Evolutionary conservation across 805 yeast species (phyloP).

Genomic region (Candida dendrica): DNA sequence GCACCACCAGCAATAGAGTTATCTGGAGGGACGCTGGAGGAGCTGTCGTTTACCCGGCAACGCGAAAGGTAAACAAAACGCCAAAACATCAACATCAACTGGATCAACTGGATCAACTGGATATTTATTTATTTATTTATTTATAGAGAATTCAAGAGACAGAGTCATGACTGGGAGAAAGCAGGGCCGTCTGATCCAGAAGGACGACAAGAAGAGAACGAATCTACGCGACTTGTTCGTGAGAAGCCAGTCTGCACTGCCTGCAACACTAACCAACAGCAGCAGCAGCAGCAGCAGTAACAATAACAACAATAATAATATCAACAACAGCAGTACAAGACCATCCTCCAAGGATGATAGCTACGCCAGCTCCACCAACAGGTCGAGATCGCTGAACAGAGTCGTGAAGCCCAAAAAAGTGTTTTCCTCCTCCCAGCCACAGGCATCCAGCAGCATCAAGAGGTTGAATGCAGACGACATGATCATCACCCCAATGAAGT

Average conservation of each 20-base stretch:
- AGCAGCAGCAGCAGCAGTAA: no score
- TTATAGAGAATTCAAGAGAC: no score
- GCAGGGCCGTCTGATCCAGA: neutral
- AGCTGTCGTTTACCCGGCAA: no score
- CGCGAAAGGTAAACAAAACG: neutral
- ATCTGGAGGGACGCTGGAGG: no score
- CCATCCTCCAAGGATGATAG: neutral
- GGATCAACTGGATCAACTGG: no score
- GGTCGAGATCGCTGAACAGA: neutral
- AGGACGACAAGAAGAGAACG: neutral
- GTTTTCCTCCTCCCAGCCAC: neutral
- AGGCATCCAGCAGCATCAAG: neutral
- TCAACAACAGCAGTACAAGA: neutral
- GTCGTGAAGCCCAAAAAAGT: neutral
- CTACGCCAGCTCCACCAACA: neutral
- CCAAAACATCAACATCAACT: no score
- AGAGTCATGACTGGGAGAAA: neutral
- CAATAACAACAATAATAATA: no score
- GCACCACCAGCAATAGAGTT: no score
- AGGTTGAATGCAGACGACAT: neutral
- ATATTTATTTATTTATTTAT: no score
- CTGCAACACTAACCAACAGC: no score
- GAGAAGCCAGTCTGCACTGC: neutral
- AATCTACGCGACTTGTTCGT: neutral
- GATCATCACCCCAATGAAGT: neutral